Evolutionary conservation across 305 asterid genomes (phyloP), one percentile per base, ranked within the genome.

Genomic region (Rubia balearica): DNA sequence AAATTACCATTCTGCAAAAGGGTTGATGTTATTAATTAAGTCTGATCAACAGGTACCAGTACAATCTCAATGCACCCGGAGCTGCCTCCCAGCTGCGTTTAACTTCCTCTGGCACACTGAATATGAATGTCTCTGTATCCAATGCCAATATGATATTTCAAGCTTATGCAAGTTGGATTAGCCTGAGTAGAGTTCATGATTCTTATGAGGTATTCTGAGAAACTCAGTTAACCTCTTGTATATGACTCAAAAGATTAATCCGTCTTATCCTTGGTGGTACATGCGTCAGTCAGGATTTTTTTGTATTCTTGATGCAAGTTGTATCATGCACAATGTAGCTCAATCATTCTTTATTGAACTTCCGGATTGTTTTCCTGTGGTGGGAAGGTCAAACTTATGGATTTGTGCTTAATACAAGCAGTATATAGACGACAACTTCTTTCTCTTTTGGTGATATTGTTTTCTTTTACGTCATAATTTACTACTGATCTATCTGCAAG

Each of bases 161-260:
- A 88, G 99, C 97, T 67, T 94, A 89, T 84, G 90, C 96, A 59
- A 94, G 99, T 89, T 94, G 99, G 99, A 87, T 78, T 75, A 91
- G 87, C 71, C 95, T 89, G 72, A 79, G 84, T 77, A 79, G 74
- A 71, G 86, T 78, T 77, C 85, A 83, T 63, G 96, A 81, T 69
- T 77, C 91, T 69, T 64, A 36, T 73, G 78, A 68, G 89, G 90
- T 87, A 65, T 65, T n/a, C 13, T 41, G 51, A 75, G 78, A 33
- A 72, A 46, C 76, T 75, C 73, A 40, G 66, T 67, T 53, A 46
- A 30, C 66, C 57, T 65, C 13, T 21, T 41, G 24, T 70, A 30
- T 61, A 43, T 75, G 62, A 3, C 19, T 63, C 30, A 19, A 11
- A 53, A 17, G 49, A 7, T 51, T 30, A 24, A n/a, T 68, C 11